A percentile compares a stretch with the other conserved stretches of the same genome.
Conservation (phyloP, 2,329 filamentous ascomycete genomes). For the Epichloe scottii region DNA sequence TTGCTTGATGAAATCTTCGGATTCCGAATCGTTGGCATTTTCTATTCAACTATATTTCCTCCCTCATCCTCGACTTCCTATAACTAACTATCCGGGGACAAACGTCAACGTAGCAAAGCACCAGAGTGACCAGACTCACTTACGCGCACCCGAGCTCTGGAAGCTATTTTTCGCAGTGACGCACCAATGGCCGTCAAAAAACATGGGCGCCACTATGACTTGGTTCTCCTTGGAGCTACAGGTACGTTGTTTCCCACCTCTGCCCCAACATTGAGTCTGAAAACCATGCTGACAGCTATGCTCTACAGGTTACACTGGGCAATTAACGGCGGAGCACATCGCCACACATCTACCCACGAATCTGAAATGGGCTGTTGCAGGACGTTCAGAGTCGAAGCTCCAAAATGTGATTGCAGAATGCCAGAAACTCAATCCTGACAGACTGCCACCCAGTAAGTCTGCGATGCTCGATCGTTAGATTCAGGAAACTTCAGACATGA, state of each 20-base stretch:
- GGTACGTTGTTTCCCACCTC: constrained; percentile 24
- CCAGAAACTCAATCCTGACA: constrained; percentile 54
- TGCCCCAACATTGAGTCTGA: constrained; percentile 5
- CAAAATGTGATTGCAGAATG: constrained; percentile 54
- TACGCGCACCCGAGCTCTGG: neutral
- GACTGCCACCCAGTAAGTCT: constrained; percentile 52
- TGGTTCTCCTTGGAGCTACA: constrained; percentile 45
- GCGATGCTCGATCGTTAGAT: neutral
- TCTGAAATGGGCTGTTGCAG: constrained; percentile 78
- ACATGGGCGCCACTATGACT: constrained; percentile 41
- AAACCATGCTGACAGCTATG: neutral
- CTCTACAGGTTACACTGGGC: constrained; percentile 65
- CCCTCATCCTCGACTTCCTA: neutral
- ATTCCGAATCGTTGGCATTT: neutral
- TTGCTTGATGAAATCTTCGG: neutral
- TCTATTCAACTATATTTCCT: neutral
- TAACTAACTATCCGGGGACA: neutral
- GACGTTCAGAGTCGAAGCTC: constrained; percentile 67
- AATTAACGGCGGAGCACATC: constrained; percentile 64
- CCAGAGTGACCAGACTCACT: neutral
- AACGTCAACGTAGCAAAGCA: neutral
- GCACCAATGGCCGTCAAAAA: constrained; percentile 32
- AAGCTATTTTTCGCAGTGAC: neutral
- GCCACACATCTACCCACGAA: constrained; percentile 57
- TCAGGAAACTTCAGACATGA: neutral